Conservation (phyloP, 2,329 filamentous ascomycete genomes). For the Nemania bipapillata region DNA sequence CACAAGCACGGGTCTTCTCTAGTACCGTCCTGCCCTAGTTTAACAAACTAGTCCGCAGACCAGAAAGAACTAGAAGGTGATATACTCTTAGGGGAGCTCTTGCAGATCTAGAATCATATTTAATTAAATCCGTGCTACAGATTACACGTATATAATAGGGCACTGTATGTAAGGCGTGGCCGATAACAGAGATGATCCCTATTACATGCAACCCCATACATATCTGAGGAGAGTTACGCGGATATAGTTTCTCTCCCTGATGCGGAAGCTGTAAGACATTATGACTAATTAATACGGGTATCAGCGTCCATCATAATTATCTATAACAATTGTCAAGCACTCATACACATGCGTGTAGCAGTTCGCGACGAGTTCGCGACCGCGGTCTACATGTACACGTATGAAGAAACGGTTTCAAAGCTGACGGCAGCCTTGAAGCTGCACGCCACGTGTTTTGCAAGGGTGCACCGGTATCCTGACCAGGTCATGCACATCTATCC, state of each 20-base stretch:
- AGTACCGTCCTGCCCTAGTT: not conserved
- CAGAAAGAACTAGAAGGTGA: not conserved
- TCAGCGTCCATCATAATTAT: no score
- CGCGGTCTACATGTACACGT: not conserved
- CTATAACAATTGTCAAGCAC: not conserved
- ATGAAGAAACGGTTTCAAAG: not conserved
- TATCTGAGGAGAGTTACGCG: not conserved
- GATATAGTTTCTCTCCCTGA: not conserved
- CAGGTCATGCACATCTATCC: not conserved
- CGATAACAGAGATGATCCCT: not conserved
- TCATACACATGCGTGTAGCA: no score
- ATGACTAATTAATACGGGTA: no score
- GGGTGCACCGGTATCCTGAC: slow-evolving; percentile 6
- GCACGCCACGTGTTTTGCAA: slow-evolving; percentile 30
- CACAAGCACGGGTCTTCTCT: not conserved
- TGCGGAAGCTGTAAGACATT: not conserved
- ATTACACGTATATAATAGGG: not conserved
- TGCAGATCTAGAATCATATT: slow-evolving; percentile 1
- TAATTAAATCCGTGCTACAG: not conserved
- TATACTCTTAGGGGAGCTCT: not conserved
- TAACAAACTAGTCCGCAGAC: not conserved
- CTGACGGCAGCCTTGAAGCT: not conserved
- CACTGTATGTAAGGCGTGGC: not conserved
- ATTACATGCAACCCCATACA: not conserved
- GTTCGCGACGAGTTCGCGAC: not conserved